Evolutionary conservation across 768 basidiomycete genomes (phyloP).

Genomic region (Boletus coccyginus): DNA sequence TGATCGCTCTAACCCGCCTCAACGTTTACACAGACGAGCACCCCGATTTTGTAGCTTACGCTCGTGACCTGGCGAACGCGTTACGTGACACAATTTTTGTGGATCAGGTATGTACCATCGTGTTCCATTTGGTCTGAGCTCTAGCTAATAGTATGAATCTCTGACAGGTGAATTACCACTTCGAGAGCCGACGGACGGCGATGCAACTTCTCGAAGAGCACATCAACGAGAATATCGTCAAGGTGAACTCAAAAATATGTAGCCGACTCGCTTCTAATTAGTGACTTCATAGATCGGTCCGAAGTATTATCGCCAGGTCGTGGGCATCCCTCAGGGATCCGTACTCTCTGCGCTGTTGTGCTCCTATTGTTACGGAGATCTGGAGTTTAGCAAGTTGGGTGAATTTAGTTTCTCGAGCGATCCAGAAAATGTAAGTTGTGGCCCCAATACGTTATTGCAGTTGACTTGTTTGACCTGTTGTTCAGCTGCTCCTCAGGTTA

Average conservation of each 20-base stretch:
- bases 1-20: neutral
- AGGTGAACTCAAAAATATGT: slow-evolving; percentile 41
- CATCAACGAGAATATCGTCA: slow-evolving; percentile 81
- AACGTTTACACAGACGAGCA: slow-evolving; percentile 56
- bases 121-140: neutral
- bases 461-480: neutral
- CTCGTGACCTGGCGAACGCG: slow-evolving; percentile 59
- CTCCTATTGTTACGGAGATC: slow-evolving; percentile 90
- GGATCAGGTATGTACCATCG: slow-evolving; percentile 58
- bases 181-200: slow-evolving; percentile 47
- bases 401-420: slow-evolving; percentile 50
- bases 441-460: neutral
- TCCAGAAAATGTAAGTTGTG: slow-evolving; percentile 54
- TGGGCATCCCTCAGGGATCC: slow-evolving; percentile 97
- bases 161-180: slow-evolving; percentile 50
- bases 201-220: slow-evolving; percentile 82
- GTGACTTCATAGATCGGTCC: slow-evolving; percentile 59
- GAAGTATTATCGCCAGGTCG: slow-evolving; percentile 82
- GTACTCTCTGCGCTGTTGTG: slow-evolving; percentile 93
- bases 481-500: slow-evolving; percentile 73
- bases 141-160: neutral
- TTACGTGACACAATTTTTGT: slow-evolving; percentile 77
- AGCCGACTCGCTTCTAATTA: neutral
- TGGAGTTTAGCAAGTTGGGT: slow-evolving; percentile 58
- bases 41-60: slow-evolving; percentile 69